Evolutionary conservation across 1,284 basidiomycete genomes (phyloP).

Genomic region (Moesziomyces antarcticus): DNA sequence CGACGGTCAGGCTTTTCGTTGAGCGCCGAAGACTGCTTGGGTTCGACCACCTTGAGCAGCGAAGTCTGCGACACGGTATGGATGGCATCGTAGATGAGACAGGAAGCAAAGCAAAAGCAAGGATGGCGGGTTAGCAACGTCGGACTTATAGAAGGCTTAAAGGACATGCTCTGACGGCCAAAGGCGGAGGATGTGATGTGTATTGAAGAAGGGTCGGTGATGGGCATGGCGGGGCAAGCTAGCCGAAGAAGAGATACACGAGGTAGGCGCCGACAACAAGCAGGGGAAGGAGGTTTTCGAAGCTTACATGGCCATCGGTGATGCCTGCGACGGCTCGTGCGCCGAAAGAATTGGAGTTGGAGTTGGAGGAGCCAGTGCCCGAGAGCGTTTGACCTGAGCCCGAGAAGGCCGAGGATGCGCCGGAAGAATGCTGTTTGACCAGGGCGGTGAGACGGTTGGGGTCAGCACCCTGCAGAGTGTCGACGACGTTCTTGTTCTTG

Average conservation of each 20-base stretch:
- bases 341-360: constrained; percentile 22
- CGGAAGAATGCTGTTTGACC: constrained; percentile 58
- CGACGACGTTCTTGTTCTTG: constrained; percentile 68
- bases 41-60: constrained; percentile 75
- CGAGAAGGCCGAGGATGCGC: constrained; percentile 41
- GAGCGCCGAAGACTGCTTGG: constrained; percentile 76
- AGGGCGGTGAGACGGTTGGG: constrained; percentile 46
- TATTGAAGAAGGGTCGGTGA: constrained; percentile 8
- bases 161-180: constrained; percentile 4
- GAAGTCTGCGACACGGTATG: constrained; percentile 68
- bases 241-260: constrained; percentile 42
- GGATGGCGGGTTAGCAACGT: constrained; percentile 21
- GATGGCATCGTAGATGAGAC: background rate
- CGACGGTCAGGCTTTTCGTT: constrained; percentile 77
- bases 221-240: constrained; percentile 10
- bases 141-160: background rate
- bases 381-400: constrained; percentile 49
- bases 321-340: constrained; percentile 28
- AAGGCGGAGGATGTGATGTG: constrained; percentile 1
- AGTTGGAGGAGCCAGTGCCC: constrained; percentile 31
- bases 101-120: constrained; percentile 2
- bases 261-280: constrained; percentile 48
- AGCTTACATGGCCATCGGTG: constrained; percentile 50
- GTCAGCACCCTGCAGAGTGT: constrained; percentile 63
- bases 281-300: constrained; percentile 50